Evolutionary conservation across 345 rosid genomes (phyloP), one percentile per base, ranked within the genome.

Genomic region (Salix brachista): DNA sequence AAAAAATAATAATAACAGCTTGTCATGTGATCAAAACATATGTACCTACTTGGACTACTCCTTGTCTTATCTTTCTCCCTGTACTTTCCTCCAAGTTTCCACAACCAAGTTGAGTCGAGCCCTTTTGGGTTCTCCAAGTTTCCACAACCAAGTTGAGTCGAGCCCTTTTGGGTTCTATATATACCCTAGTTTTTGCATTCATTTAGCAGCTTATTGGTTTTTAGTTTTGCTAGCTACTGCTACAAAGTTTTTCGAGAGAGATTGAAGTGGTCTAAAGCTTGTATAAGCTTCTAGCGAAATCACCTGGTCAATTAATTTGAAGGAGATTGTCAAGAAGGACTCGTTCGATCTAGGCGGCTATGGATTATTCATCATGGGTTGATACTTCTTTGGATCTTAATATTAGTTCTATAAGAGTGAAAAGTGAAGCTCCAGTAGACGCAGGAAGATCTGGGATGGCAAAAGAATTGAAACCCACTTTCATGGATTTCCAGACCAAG

Each of bases 301-400:
- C 52, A 69, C 62, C n/a, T 66, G 30, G 21, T n/a, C 61, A n/a
- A 11, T 16, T 28, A 0, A 16, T 60, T 73, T 21, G 4, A 36
- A 58, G 2, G 42, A 61, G 23, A 56, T 58, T 58, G 23, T 6
- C 10, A 61, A 42, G 44, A 11, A 12, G 30, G 25, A 42, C 61
- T 26, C 44, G 21, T 65, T 73, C n/a, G 25, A 23, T 73, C 64
- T 10, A 6, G 0, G 17, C 16, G 17, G 41, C 52, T 52, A 80
- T 80, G 83, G 80, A 80, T 62, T 72, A 72, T 23, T 71, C 77
- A 44, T 75, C 83, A 0, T 80, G 70, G 77, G 80, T 80, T 2
- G 80, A 80, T 64, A 80, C 77, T 69, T 72, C 80, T 72, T 62
- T 80, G 70, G 83, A 80, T 80, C 83, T 80, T 65, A 80, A 80